Base-by-base conservation (phyloP, 495 filamentous ascomycete genomes). In the Lineolata rhizophorae region DNA sequence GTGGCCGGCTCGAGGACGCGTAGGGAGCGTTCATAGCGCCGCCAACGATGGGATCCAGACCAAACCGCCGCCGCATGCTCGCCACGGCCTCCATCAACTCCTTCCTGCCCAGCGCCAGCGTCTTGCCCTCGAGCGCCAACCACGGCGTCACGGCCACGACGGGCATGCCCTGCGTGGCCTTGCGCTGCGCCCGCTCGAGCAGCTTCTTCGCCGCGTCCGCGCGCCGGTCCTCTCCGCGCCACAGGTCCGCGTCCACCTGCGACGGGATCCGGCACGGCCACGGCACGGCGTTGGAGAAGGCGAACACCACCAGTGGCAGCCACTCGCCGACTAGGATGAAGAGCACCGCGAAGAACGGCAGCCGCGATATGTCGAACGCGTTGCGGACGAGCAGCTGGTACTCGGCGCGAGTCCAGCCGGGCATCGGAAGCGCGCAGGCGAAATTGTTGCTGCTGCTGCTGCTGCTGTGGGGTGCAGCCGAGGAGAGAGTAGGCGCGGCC, bases 281-380 rank as follows among this genome's bases (percentile, higher is more conserved):
- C 0, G 85, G 85, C 10, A 87, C 74, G 20, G 80, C 50, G 5
- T 57, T 54, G 4, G 67, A 67, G 12, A 84, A 51, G n/a, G 76
- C 55, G 3, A 74, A 49, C 22, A 48, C 51, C 4, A 87, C 47
- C 1, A 94, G 39, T 0, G 84, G 81, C 4, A 81, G 79, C 48
- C 87, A 70, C 46, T 94, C 85, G 2, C 80, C 87, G 46, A 72
- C 80, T 22, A 90, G 27, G 1, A 83, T 33, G 1, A 91, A 58
- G 2, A 92, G 46, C 2, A 91, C 14, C 0, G 47, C 65, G 48
- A 97, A 93, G 2, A 72, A 46, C 2, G 81, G 78, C 19, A 94
- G 58, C n/a, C 76, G 67, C 0, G 58, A 53, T 6, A 74, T 52
- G 47, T 94, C 87, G 42, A 76, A 63, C 5, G 54, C 50, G 8